Conservation (phyloP, 1,139 yeast genomes). For the Suhomyces anneliseae region DNA sequence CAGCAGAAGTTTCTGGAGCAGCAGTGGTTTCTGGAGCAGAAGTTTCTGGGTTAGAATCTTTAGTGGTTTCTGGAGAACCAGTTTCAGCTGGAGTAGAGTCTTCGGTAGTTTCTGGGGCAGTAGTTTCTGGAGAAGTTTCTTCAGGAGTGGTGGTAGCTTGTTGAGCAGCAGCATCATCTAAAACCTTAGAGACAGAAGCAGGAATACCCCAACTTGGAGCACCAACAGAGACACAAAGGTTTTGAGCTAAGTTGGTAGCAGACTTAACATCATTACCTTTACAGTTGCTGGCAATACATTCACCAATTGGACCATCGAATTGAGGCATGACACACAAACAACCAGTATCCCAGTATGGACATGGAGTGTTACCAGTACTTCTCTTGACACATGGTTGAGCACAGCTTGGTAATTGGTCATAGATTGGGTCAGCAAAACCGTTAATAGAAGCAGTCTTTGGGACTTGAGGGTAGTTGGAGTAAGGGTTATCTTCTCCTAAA, state of each 20-base stretch:
- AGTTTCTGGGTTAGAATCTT: background rate
- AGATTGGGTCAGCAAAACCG: slow-evolving; percentile 55
- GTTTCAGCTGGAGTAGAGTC: slow-evolving; percentile 2
- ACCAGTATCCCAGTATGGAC: slow-evolving; percentile 59
- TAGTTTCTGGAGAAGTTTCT: slow-evolving; percentile 11
- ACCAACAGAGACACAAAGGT: slow-evolving; percentile 45
- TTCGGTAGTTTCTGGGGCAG: slow-evolving; percentile 15
- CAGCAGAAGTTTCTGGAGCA: background rate
- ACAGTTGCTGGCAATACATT: slow-evolving; percentile 44
- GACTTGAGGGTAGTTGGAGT: slow-evolving; percentile 45
- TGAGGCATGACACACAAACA: slow-evolving; percentile 53
- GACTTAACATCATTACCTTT: slow-evolving; percentile 29
- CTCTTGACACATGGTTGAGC: slow-evolving; percentile 40
- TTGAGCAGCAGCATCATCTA: slow-evolving; percentile 25
- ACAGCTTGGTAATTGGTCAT: slow-evolving; percentile 41
- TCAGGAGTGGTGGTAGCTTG: slow-evolving; percentile 12
- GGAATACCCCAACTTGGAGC: slow-evolving; percentile 46
- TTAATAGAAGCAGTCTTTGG: slow-evolving; percentile 50
- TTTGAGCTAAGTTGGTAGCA: slow-evolving; percentile 41
- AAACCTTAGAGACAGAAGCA: slow-evolving; percentile 30
- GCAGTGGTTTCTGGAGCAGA: slow-evolving; percentile 1
- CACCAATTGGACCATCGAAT: slow-evolving; percentile 45
- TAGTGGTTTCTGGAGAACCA: background rate
- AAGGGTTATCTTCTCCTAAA: slow-evolving; percentile 18
- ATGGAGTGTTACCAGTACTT: slow-evolving; percentile 34